Conservation (phyloP, 345 rosid genomes). For the Eucalyptus grandis region DNA sequence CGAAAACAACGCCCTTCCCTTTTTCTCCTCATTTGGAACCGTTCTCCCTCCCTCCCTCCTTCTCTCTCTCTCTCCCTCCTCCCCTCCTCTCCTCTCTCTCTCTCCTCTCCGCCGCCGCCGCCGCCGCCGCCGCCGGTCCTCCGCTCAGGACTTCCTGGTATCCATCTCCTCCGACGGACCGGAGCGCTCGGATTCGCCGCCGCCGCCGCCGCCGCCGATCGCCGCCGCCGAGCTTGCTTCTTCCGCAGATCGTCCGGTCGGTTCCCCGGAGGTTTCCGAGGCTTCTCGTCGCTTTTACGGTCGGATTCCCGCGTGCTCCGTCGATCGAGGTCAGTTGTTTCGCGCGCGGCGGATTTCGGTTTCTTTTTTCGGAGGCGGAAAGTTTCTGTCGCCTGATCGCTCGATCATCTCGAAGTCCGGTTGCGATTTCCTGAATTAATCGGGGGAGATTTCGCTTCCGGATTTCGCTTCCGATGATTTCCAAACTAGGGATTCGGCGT, state of each 20-base stretch:
- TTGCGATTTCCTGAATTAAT: not conserved
- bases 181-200: not conserved
- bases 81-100: too few species aligned
- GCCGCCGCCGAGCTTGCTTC: not conserved
- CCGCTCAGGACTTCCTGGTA: not conserved
- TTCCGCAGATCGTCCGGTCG: not conserved
- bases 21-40: conserved; percentile 8
- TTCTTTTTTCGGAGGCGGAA: not conserved
- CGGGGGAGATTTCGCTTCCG: not conserved
- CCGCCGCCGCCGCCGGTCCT: not conserved
- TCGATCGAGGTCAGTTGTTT: not conserved
- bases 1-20: conserved; percentile 44
- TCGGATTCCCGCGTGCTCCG: not conserved
- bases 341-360: not conserved
- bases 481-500: not conserved
- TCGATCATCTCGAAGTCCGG: not conserved
- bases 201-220: not conserved
- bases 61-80: not conserved
- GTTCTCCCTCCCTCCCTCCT: not conserved
- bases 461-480: not conserved
- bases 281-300: not conserved
- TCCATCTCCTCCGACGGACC: not conserved
- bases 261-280: not conserved
- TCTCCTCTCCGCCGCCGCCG: not conserved
- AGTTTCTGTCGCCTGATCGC: too few species aligned